Base-by-base conservation (phyloP, 768 basidiomycete species). In the Porphyrellus cyaneotinctus region DNA sequence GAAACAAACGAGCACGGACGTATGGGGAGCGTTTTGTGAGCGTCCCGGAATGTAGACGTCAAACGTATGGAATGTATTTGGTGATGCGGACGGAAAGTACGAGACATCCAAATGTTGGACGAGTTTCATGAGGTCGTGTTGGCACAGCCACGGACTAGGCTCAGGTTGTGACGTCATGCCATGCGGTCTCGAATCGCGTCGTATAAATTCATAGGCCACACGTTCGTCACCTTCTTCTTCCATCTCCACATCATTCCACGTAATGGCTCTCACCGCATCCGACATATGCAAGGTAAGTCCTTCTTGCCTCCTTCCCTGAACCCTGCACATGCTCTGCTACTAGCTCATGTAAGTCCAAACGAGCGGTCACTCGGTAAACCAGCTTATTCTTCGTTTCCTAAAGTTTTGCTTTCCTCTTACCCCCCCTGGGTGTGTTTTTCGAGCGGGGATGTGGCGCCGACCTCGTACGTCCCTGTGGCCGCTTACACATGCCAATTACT, bases 351-450 rank as follows among this genome's bases (percentile, higher is more conserved):
- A 62, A 59, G 67, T 57, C 2, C 3, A 17, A 32, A 46, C 54
- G 24, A 22, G 31, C 15, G 28, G 13, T 0, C 22, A 1, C 26
- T 43, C n/a, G n/a, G 14, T 4, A 11, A 18, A 39, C n/a, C 35
- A 49, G 23, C 57, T 69, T 54, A 69, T 28, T 28, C 26, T 28
- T 24, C 1, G 14, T 43, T 44, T 51, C 31, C 17, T 49, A 42
- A 43, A 87, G 82, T 54, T 61, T 83, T 49, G 88, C 88, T 53
- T 76, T 91, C 70, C 59, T 91, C 66, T 61, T 91, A 14, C 90
- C 91, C 11, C 93, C 93, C 53, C 65, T 95, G 3, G 91, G 86
- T 51, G 93, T 95, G 23, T 92, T 93, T 74, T 72, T 95, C 23
- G 91, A 95, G 74, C 79, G 89, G 48, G 93, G 93, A 23, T 94